Evolutionary conservation across 805 yeast genomes (phyloP).

Genomic region (Lipomyces chichibuensis): DNA sequence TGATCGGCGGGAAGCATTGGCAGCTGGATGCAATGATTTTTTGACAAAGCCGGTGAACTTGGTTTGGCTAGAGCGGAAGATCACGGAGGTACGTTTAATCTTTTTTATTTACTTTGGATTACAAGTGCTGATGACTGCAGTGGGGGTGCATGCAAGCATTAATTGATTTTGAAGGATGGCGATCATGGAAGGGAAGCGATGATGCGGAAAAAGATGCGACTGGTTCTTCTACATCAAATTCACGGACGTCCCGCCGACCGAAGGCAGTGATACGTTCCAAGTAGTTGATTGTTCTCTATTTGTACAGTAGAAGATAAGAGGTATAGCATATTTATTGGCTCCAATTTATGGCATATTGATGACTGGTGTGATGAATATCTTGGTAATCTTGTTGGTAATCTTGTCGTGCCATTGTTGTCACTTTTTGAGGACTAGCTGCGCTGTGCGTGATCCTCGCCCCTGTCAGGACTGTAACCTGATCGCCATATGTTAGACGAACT

Average conservation of each 20-base stretch:
- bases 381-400: neutral
- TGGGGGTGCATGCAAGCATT: slow-evolving; percentile 99
- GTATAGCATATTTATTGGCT: neutral
- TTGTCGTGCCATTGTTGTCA: no score
- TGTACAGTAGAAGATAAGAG: neutral
- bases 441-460: neutral
- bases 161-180: slow-evolving; percentile 93
- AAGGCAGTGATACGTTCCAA: neutral
- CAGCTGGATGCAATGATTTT: slow-evolving; percentile 97
- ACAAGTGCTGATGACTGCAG: slow-evolving; percentile 49
- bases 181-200: slow-evolving; percentile 45
- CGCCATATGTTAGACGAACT: no score
- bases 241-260: slow-evolving; percentile 1
- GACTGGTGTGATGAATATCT: neutral
- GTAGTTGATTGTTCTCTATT: neutral
- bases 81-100: slow-evolving; percentile 50
- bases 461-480: neutral
- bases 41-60: slow-evolving; percentile 93
- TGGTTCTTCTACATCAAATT: neutral
- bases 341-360: neutral
- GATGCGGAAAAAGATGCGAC: slow-evolving; percentile 13
- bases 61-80: slow-evolving; percentile 90
- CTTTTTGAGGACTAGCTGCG: neutral
- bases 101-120: neutral
- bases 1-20: slow-evolving; percentile 86